Evolutionary conservation across 768 basidiomycete species (phyloP).

Genomic region (Crucibulum laeve): DNA sequence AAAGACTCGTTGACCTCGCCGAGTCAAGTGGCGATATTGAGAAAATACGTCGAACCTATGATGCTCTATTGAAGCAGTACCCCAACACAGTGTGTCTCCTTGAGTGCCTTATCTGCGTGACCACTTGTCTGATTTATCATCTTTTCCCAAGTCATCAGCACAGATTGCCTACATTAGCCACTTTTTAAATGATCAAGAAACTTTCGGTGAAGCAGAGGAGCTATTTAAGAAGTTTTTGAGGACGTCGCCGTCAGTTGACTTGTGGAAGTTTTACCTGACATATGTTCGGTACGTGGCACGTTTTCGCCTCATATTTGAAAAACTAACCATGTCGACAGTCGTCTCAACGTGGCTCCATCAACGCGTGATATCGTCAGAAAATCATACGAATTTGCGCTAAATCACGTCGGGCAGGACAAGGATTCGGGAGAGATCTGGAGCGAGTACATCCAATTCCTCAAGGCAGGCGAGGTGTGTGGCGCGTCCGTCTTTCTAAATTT

Average conservation of each 20-base stretch:
- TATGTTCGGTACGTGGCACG: constrained; percentile 74
- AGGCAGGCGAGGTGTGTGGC: constrained; percentile 65
- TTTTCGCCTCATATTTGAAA: constrained; percentile 4
- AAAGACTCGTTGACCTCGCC: constrained; percentile 71
- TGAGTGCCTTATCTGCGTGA: background rate
- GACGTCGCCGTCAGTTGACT: constrained; percentile 80
- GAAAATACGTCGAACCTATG: constrained; percentile 77
- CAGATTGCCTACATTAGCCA: constrained; percentile 85
- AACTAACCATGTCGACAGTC: constrained; percentile 35
- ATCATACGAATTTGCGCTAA: constrained; percentile 91
- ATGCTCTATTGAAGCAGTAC: constrained; percentile 76
- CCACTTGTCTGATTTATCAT: constrained; percentile 8
- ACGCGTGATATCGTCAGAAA: constrained; percentile 78
- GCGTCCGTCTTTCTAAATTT: background rate
- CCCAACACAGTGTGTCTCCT: constrained; percentile 81
- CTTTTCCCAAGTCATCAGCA: constrained; percentile 58
- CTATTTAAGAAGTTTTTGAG: constrained; percentile 88
- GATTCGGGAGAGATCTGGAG: constrained; percentile 91
- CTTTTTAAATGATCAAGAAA: constrained; percentile 56
- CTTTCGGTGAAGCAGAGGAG: constrained; percentile 75
- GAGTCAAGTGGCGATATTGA: constrained; percentile 75
- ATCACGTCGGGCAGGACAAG: constrained; percentile 86
- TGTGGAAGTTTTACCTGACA: constrained; percentile 91
- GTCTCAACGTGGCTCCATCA: constrained; percentile 59
- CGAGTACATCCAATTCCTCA: constrained; percentile 90